Conservation (phyloP, 2,329 filamentous ascomycete species). For the Aspergillus clavatus region DNA sequence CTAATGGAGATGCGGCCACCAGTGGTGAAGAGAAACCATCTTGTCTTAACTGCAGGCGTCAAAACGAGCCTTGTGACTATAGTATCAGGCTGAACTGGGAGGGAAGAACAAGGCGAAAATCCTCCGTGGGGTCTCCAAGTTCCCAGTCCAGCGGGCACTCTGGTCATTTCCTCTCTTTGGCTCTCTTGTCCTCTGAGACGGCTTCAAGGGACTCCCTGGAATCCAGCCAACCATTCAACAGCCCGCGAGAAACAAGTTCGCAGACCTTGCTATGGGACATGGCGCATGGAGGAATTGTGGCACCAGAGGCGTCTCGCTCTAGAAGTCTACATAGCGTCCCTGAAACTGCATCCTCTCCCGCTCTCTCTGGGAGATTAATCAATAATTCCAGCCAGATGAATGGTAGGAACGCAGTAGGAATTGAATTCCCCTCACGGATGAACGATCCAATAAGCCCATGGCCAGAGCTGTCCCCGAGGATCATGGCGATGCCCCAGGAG, state of each 20-base stretch:
- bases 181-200: constrained; percentile 10
- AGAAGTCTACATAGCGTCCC: constrained; percentile 20
- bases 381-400: constrained; percentile 13
- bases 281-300: constrained; percentile 9
- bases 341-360: constrained; percentile 10
- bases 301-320: constrained; percentile 15
- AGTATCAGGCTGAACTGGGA: constrained; percentile 78
- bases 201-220: constrained; percentile 3
- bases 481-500: constrained; percentile 12
- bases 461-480: constrained; percentile 17
- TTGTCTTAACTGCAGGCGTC: constrained; percentile 68
- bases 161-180: constrained; percentile 12
- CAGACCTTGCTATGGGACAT: constrained; percentile 14
- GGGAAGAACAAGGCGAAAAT: constrained; percentile 60
- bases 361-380: constrained; percentile 15
- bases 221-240: constrained; percentile 4
- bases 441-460: constrained; percentile 18
- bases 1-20: constrained; percentile 12
- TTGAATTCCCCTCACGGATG: constrained; percentile 14
- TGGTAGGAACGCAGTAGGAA: constrained; percentile 19
- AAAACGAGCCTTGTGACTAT: constrained; percentile 72
- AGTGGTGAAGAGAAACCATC: constrained; percentile 69
- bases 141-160: constrained; percentile 25
- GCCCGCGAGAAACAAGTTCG: constrained; percentile 4
- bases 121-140: constrained; percentile 34